These are phyloP conservation scores for Manihot esculenta DNA, from an alignment of 441 rosid species.

Conservation along the genomic window DNA sequence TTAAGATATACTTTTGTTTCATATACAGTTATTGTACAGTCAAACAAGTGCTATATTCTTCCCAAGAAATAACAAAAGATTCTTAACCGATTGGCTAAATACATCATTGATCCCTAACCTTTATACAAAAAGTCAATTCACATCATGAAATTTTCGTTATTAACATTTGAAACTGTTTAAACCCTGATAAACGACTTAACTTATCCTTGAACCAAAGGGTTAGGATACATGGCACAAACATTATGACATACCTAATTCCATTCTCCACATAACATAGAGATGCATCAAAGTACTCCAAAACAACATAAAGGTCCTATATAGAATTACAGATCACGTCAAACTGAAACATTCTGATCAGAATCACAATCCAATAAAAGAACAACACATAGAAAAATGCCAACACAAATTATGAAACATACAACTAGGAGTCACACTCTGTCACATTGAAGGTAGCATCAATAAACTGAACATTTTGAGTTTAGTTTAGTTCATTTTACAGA, in stretches of 20 bases:
- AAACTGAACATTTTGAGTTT: neutral
- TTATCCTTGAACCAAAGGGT: neutral
- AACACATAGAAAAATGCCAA: neutral
- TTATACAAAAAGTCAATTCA: too few species aligned
- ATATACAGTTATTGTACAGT: neutral
- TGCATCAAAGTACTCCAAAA: neutral
- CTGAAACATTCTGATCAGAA: neutral
- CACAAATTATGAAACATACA: neutral
- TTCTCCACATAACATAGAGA: neutral
- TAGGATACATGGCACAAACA: neutral
- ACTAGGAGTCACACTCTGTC: too few species aligned
- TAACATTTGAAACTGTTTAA: too few species aligned
- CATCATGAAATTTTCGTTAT: too few species aligned
- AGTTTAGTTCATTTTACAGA: neutral
- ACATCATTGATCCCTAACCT: too few species aligned
- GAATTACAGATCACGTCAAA: neutral
- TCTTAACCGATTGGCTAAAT: neutral
- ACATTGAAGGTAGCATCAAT: neutral
- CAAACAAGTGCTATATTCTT: neutral
- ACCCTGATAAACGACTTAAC: neutral
- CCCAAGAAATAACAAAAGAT: neutral
- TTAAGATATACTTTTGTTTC: neutral
- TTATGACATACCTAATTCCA: neutral
- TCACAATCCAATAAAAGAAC: too few species aligned
- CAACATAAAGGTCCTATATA: neutral